Evolutionary conservation across 2,329 filamentous ascomycete genomes (phyloP).

Genomic region (Fusarium camptoceras): DNA sequence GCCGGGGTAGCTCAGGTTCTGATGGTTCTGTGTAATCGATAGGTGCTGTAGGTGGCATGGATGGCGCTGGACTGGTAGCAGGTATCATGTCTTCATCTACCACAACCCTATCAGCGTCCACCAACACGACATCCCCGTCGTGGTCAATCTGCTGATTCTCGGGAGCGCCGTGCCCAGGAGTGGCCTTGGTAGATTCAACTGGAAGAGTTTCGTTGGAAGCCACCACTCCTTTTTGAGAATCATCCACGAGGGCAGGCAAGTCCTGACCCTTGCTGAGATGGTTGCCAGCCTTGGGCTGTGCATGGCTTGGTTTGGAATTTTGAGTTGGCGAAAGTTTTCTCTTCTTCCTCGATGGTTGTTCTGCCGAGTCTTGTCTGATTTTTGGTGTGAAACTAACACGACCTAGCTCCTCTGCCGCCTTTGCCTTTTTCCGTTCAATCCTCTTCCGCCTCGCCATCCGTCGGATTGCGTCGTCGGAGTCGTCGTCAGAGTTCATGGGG

Average conservation of each 20-base stretch:
- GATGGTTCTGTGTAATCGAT: conserved; percentile 38
- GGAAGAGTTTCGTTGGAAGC: conserved; percentile 45
- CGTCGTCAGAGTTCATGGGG: conserved; percentile 48
- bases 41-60: conserved; percentile 44
- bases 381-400: conserved; percentile 54
- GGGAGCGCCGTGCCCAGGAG: conserved; percentile 43
- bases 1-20: conserved; percentile 53
- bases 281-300: not conserved
- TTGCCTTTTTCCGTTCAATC: conserved; percentile 54
- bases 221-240: conserved; percentile 43
- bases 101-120: conserved; percentile 28
- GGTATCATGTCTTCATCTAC: conserved; percentile 54
- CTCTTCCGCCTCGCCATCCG: conserved; percentile 52
- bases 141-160: conserved; percentile 19
- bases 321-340: conserved; percentile 31
- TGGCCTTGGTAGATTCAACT: conserved; percentile 51
- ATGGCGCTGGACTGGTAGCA: conserved; percentile 53
- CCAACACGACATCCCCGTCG: conserved; percentile 18
- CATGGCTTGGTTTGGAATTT: not conserved
- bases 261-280: conserved; percentile 22
- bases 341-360: conserved; percentile 46
- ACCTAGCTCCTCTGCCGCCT: conserved; percentile 56
- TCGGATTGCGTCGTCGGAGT: conserved; percentile 52
- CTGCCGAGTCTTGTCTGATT: conserved; percentile 34
- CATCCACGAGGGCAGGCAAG: conserved; percentile 35